Evolutionary conservation across 192 early-diverging fungal genomes (phyloP), one percentile per base, ranked within the genome.

Genomic region (Endogone sp.): DNA sequence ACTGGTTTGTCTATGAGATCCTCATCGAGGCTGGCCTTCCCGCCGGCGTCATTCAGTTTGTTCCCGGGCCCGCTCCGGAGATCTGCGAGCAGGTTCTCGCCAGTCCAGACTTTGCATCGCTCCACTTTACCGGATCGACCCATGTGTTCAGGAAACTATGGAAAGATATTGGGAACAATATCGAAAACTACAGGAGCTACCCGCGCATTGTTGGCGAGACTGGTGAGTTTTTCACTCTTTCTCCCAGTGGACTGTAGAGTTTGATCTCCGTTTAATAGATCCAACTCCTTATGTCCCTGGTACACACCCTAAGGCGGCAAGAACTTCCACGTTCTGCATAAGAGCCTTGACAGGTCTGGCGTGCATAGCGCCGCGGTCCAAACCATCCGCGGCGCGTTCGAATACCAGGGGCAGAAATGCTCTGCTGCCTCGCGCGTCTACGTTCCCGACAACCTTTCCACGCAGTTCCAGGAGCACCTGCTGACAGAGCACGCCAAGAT

Each of bases 341-440:
- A 81, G 23, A 76, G 81, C 11, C 64, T 79, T 8, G 84, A 91
- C 72, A 73, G 76, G 62, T 93, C 90, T 55, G 88, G 93, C 79
- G 80, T 91, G 28, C 82, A 80, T 32, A 84, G 88, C 55, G 95
- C 92, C 16, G 97, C 91, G 71, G 67, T 90, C 71, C 91, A 94
- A 79, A 97, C 97, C 32, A 89, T 99, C 71, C 90, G 97, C 62
- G 90, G 86, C 21, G 84, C 93, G 0, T 99, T 99, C 75, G 97
- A 99, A 86, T 99, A 91, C 90, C 91, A 92, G 78, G 97, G 97
- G 37, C 97, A 99, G 81, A 99, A 99, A 85, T 99, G 97, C 84
- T 95, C 94, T 63, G 97, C 97, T 26, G 93, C 90, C 72, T 96
- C 94, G 65, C 92, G 96, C 61, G 82, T 82, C 70, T 99, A 98